A percentile compares a stretch with the other conserved stretches of the same genome.
Evolutionary conservation across 208 protist species (phyloP).

Genomic region (Trypanosoma conorhini): DNA sequence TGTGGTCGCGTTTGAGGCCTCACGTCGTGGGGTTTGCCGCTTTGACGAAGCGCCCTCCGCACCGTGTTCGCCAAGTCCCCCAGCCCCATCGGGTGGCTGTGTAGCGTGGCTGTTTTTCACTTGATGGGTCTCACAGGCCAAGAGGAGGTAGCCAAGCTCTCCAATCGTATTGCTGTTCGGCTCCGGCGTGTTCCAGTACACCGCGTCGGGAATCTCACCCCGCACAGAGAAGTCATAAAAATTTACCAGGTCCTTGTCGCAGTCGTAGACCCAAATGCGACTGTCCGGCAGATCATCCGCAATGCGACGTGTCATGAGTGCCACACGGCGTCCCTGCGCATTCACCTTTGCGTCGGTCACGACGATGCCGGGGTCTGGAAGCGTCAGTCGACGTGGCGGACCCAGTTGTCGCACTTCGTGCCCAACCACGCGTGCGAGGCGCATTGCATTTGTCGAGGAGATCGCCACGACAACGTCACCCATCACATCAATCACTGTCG

Average conservation of each 20-base stretch:
- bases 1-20: conserved; percentile 21
- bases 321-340: conserved; percentile 78
- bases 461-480: conserved; percentile 87
- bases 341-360: conserved; percentile 73
- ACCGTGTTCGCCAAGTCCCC: conserved; percentile 15
- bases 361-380: conserved; percentile 39
- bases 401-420: conserved; percentile 72
- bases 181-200: conserved; percentile 91
- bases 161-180: conserved; percentile 83
- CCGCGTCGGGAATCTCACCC: conserved; percentile 67
- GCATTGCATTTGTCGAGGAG: conserved; percentile 81
- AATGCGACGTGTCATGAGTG: conserved; percentile 64
- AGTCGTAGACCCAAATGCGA: conserved; percentile 90
- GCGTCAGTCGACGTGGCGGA: conserved; percentile 59
- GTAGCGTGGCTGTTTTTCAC: conserved; percentile 14
- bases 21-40: conserved; percentile 13
- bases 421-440: conserved; percentile 63
- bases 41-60: background rate
- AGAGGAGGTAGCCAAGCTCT: conserved; percentile 85
- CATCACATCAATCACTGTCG: conserved; percentile 87
- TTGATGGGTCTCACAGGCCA: conserved; percentile 89
- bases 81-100: background rate
- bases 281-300: conserved; percentile 58
- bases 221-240: conserved; percentile 78
- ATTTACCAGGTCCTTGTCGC: conserved; percentile 82